A percentile compares a stretch with the other conserved stretches of the same genome.
Evolutionary conservation across 495 filamentous ascomycete genomes (phyloP).

Genomic region (Penicillium nucicola): DNA sequence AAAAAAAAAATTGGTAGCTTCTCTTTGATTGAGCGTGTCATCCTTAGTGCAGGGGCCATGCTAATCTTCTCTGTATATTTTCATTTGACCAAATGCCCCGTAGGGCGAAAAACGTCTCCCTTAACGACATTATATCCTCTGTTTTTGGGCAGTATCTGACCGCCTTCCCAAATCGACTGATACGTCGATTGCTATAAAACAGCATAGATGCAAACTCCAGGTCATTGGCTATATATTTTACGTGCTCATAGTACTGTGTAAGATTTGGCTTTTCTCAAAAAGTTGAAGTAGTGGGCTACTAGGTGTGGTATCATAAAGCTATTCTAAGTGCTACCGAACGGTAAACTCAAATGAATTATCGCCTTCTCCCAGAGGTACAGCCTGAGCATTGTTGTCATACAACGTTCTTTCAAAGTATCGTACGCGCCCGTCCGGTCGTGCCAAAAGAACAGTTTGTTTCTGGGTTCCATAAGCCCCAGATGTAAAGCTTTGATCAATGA

Average conservation of each 20-base stretch:
- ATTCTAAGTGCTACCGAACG: slow-evolving; percentile 10
- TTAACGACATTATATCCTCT: slow-evolving; percentile 25
- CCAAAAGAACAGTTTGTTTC: slow-evolving; percentile 82
- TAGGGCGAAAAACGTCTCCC: slow-evolving; percentile 45
- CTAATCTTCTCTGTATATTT: slow-evolving; percentile 95
- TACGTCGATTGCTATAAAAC: too few relatives aligned
- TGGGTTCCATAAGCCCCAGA: slow-evolving; percentile 78
- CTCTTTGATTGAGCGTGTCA: slow-evolving; percentile 99
- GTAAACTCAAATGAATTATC: slow-evolving; percentile 50
- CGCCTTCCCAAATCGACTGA: background rate
- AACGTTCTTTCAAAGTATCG: slow-evolving; percentile 82
- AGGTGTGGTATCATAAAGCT: too few relatives aligned
- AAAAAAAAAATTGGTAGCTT: slow-evolving; percentile 78
- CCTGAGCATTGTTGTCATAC: slow-evolving; percentile 64
- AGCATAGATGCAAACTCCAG: too few relatives aligned
- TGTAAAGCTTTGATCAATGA: slow-evolving; percentile 26
- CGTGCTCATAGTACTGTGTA: background rate
- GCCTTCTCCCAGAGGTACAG: slow-evolving; percentile 55
- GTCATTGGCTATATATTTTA: background rate
- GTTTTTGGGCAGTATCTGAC: slow-evolving; percentile 1
- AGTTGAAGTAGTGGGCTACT: too few relatives aligned
- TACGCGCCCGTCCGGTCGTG: slow-evolving; percentile 70
- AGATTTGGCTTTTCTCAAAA: background rate
- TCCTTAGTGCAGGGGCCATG: slow-evolving; percentile 99
- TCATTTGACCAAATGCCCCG: slow-evolving; percentile 79